Base-by-base conservation (phyloP, 2,329 filamentous ascomycete species). In the Phaeosphaeriaceae sp. region DNA sequence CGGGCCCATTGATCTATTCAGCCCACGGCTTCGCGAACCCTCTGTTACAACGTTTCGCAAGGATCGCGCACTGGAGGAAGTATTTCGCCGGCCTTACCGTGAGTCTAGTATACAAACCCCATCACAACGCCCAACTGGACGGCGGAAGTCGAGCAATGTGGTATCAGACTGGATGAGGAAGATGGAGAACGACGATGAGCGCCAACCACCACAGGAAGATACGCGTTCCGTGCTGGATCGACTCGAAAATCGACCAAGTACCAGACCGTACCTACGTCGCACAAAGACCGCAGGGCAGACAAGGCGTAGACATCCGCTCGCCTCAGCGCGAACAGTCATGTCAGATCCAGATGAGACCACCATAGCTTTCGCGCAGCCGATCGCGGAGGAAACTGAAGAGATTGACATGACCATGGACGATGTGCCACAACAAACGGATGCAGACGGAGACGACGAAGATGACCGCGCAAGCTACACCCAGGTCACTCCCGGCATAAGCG, bases 91-190 rank as follows among this genome's bases (percentile, higher is more conserved):
- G 19, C 87, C 88, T 0, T 92, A 91, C 26, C 76, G 74, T 48
- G 89, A 90, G 59, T 82, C 87, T 51, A 85, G 85, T 44, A 62
- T 69, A 9, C 69, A 68, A 49, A 64, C 64, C 10, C 61, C 68
- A 3, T 73, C 76, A 1, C 66, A 77, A 55, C 76, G 78, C 62
- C 74, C 74, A 10, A 59, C 69, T 26, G 89, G 92, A 65, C 85
- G 89, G 60, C 86, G 87, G 40, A 90, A 93, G 74, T 92, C 90
- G 1, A 90, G 91, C 64, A 93, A 89, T 59, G 91, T 92, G 0
- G 93, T 97, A 52, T 89, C 91, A 26, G 89, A 91, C 66, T 97
- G 94, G 94, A 97, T 97, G 91, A 91, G 93, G 59, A 80, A 79
- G 21, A 84, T 88, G 70, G 85, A 84, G 21, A 75, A 83, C 75